These are phyloP conservation scores for Pythium plurisporium DNA, from an alignment of 352 stramenopile species.

Conservation along the genomic window DNA sequence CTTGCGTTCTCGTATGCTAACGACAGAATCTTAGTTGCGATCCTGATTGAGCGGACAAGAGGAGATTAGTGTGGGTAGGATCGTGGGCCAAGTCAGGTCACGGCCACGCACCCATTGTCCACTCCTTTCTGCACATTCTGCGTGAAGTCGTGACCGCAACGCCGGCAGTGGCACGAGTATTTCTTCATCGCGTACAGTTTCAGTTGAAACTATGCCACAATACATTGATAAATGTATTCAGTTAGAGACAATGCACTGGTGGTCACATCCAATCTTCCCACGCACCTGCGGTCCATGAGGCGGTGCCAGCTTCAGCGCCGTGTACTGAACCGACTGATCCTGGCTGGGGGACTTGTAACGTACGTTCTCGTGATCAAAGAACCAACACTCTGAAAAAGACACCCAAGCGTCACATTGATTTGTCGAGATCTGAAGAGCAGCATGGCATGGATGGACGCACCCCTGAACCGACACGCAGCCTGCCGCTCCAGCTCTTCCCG, in stretches of 20 bases:
- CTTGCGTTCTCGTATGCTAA: slow-evolving; percentile 80
- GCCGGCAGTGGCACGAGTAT: slow-evolving; percentile 63
- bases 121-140: slow-evolving; percentile 85
- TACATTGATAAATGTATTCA: too few species aligned
- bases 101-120: slow-evolving; percentile 85
- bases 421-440: neutral
- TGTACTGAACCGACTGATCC: slow-evolving; percentile 41
- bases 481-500: slow-evolving; percentile 51
- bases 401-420: neutral
- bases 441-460: slow-evolving; percentile 20
- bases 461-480: slow-evolving; percentile 39
- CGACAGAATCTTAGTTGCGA: slow-evolving; percentile 83
- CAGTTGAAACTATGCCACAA: slow-evolving; percentile 80
- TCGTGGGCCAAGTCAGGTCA: too few species aligned
- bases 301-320: slow-evolving; percentile 62
- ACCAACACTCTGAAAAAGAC: slow-evolving; percentile 72
- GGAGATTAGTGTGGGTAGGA: neutral
- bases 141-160: slow-evolving; percentile 57
- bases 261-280: too few species aligned
- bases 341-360: slow-evolving; percentile 34
- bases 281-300: slow-evolving; percentile 78
- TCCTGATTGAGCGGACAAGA: slow-evolving; percentile 28
- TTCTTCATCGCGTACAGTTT: slow-evolving; percentile 85
- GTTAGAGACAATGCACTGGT: too few species aligned
- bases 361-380: slow-evolving; percentile 77